Percentiles rank a stretch among this genome's conserved stretches.
Evolutionary conservation across 495 filamentous ascomycete species (phyloP).

Genomic region (Trichoderma reesei): DNA sequence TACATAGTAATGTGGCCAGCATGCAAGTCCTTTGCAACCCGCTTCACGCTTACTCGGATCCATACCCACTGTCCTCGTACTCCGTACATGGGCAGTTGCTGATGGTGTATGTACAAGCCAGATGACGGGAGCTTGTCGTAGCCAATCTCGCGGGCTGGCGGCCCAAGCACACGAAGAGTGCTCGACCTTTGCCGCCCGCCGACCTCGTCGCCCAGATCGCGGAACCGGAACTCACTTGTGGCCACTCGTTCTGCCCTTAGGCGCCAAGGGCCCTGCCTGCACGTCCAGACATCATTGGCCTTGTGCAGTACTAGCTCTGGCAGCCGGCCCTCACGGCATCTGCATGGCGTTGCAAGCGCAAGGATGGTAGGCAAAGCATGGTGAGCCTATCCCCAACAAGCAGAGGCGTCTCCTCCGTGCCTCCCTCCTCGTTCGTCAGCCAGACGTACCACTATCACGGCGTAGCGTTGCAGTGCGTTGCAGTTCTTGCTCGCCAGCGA

Average conservation of each 20-base stretch:
- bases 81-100: neutral
- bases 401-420: neutral
- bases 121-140: slow-evolving; percentile 1
- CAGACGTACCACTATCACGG: slow-evolving; percentile 4
- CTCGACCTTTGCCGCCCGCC: neutral
- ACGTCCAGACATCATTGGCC: neutral
- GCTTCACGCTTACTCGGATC: neutral
- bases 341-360: neutral
- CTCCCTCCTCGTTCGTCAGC: neutral
- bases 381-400: neutral
- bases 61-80: neutral
- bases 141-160: neutral
- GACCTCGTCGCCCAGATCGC: neutral
- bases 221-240: neutral
- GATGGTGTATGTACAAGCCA: neutral
- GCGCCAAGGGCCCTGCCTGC: slow-evolving; percentile 1
- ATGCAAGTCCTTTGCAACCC: neutral
- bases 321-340: neutral
- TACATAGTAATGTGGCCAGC: too few relatives aligned
- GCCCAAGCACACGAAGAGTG: neutral
- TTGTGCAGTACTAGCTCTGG: neutral
- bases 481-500: slow-evolving; percentile 1
- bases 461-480: slow-evolving; percentile 4
- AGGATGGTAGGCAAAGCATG: neutral
- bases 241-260: neutral